These are phyloP conservation scores for Pezicula radicicola DNA, from an alignment of 2,329 filamentous ascomycete species.

Conservation along the genomic window DNA sequence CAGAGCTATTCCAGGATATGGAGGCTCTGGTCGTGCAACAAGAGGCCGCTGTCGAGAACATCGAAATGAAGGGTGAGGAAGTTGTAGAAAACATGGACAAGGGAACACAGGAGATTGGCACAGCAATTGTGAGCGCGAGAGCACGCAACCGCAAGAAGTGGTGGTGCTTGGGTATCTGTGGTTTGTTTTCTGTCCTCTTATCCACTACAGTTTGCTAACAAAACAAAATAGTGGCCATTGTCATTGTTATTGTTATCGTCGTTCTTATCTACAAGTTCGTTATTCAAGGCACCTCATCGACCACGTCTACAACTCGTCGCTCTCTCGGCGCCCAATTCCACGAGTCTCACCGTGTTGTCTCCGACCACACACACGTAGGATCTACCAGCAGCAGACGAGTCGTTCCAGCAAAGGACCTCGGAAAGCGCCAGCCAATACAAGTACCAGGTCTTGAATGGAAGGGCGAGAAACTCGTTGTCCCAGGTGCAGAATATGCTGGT, in stretches of 20 bases:
- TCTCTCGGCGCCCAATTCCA: slow-evolving; percentile 9
- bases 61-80: slow-evolving; percentile 85
- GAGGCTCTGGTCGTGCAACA: slow-evolving; percentile 84
- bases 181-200: slow-evolving; percentile 29
- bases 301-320: slow-evolving; percentile 13
- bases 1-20: slow-evolving; percentile 86
- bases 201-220: slow-evolving; percentile 9
- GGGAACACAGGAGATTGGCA: slow-evolving; percentile 78
- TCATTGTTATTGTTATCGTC: slow-evolving; percentile 45
- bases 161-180: slow-evolving; percentile 80
- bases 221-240: slow-evolving; percentile 44
- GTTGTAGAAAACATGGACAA: slow-evolving; percentile 81
- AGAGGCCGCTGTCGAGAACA: slow-evolving; percentile 73
- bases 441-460: not conserved
- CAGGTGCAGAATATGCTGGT: slow-evolving; percentile 6
- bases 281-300: slow-evolving; percentile 24
- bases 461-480: slow-evolving; percentile 9
- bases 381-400: no score
- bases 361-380: not conserved
- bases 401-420: no score
- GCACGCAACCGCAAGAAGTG: slow-evolving; percentile 86
- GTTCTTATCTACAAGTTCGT: slow-evolving; percentile 47
- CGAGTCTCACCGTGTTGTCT: slow-evolving; percentile 5
- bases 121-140: slow-evolving; percentile 79
- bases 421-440: no score